Conservation (phyloP, 192 early-diverging fungal genomes). For the Dispira parvispora region DNA sequence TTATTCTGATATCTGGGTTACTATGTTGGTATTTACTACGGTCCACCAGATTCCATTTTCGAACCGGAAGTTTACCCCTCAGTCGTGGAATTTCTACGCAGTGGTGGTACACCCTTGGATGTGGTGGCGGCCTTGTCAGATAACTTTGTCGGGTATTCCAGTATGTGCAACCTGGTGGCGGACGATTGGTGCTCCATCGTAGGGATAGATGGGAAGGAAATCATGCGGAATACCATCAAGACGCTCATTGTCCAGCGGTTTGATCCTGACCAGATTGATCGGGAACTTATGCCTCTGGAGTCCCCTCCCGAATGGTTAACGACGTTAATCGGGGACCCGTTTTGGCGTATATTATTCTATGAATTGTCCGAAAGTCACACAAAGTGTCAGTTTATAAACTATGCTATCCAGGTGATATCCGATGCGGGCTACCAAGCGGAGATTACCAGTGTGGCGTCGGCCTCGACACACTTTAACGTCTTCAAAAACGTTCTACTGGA, state of each 20-base stretch:
- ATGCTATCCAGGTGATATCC: conserved; percentile 44
- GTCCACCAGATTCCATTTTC: conserved; percentile 9
- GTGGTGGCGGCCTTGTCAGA: conserved; percentile 29
- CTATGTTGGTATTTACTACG: background rate
- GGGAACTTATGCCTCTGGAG: conserved; percentile 26
- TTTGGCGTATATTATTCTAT: conserved; percentile 50
- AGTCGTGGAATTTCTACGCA: conserved; percentile 20
- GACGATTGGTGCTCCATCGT: conserved; percentile 13
- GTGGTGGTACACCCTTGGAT: conserved; percentile 30
- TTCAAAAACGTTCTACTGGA: conserved; percentile 45
- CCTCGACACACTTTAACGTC: conserved; percentile 44
- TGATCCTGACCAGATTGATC: conserved; percentile 35
- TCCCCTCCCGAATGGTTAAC: conserved; percentile 35
- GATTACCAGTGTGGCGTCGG: conserved; percentile 43
- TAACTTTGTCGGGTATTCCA: conserved; percentile 31
- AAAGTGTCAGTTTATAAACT: conserved; percentile 39
- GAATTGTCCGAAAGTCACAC: conserved; percentile 43
- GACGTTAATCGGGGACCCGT: conserved; percentile 36
- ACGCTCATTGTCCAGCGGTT: conserved; percentile 41
- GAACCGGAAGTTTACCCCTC: conserved; percentile 26
- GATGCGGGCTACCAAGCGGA: conserved; percentile 46
- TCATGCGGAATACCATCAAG: conserved; percentile 26
- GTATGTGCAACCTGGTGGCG: conserved; percentile 34
- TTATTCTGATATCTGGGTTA: background rate
- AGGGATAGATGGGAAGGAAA: background rate